phyloP scores from a whole-genome alignment of 1,284 basidiomycete genomes.

The Retiboletus flavoniger region DNA sequence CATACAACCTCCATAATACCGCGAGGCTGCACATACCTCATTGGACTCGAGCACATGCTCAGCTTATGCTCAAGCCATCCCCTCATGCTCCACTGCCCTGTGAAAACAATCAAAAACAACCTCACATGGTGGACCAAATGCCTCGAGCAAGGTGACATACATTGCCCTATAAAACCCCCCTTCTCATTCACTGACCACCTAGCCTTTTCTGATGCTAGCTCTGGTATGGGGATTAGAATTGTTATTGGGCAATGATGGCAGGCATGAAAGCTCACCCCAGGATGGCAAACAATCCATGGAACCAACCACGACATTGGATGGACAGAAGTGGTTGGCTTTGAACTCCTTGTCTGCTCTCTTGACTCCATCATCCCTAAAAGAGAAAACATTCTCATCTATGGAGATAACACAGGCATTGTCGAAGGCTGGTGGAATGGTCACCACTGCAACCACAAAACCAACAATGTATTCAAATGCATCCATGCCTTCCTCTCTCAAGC shows the following conservation, averaged over 20 bases:
- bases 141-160: accelerated
- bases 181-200: accelerated
- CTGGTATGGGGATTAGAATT: constrained; percentile 9
- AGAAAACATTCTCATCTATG: too few species aligned
- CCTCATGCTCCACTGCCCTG: too few species aligned
- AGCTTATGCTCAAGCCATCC: background rate
- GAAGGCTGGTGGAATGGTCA: constrained; percentile 42
- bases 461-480: constrained; percentile 25
- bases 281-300: background rate
- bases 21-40: background rate
- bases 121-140: constrained; percentile 1
- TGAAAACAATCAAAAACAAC: too few species aligned
- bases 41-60: constrained; percentile 6
- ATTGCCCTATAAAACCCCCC: background rate
- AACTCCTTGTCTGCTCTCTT: constrained; percentile 37
- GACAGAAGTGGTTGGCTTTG: constrained; percentile 10
- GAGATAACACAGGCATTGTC: constrained; percentile 42
- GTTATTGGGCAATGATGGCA: background rate
- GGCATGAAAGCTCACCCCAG: constrained; percentile 11
- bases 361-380: too few species aligned
- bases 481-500: too few species aligned
- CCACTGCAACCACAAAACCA: constrained; percentile 32
- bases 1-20: background rate
- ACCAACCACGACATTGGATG: constrained; percentile 14
- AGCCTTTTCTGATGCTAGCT: constrained; percentile 21